These are phyloP conservation scores for Sorghum bicolor DNA, from an alignment of 176 grass and related monocot genomes.

Conservation along the genomic window Sorghum_bicolor_NCBIv3 NC_012873.2:52502001-52502500, in stretches of 20 bases:
- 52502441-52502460: slow-evolving; percentile 66
- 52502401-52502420: slow-evolving; percentile 33
- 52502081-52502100: slow-evolving; percentile 42
- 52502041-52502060: slow-evolving; percentile 56
- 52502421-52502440: slow-evolving; percentile 47
- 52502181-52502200: slow-evolving; percentile 32
- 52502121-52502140: slow-evolving; percentile 36
- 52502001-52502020: slow-evolving; percentile 53
- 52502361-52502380: slow-evolving; percentile 48
- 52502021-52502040: slow-evolving; percentile 46
- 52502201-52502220: slow-evolving; percentile 46
- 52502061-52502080: slow-evolving; percentile 43
- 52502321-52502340: slow-evolving; percentile 21
- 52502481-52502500: slow-evolving; percentile 44
- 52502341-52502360: slow-evolving; percentile 41
- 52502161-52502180: slow-evolving; percentile 30
- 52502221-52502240: slow-evolving; percentile 63
- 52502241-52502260: slow-evolving; percentile 63
- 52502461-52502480: slow-evolving; percentile 58
- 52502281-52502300: slow-evolving; percentile 53
- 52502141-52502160: slow-evolving; percentile 45
- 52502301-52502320: slow-evolving; percentile 37
- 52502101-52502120: slow-evolving; percentile 16
- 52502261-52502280: slow-evolving; percentile 42
- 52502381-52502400: slow-evolving; percentile 25